These are phyloP conservation scores for Harringtonia aguacate DNA, from an alignment of 2,329 filamentous ascomycete genomes.

Conservation along the genomic window DNA sequence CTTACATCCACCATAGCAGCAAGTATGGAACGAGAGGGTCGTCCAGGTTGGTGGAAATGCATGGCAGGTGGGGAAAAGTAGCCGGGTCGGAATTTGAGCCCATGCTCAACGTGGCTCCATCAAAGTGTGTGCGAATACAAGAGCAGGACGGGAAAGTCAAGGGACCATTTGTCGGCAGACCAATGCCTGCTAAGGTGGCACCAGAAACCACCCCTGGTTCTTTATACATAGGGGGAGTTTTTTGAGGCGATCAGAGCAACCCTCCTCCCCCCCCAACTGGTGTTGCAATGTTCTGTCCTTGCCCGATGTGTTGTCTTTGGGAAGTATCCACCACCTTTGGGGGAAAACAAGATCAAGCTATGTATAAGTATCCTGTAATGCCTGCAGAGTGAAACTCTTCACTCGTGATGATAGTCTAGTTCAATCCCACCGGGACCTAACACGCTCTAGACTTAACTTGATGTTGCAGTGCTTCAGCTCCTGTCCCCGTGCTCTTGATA, in stretches of 20 bases:
- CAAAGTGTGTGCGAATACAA: constrained; percentile 8
- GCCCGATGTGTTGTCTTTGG: constrained; percentile 8
- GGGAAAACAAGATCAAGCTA: background rate
- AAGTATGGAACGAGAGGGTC: background rate
- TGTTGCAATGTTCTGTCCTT: constrained; percentile 4
- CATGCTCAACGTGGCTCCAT: constrained; percentile 25
- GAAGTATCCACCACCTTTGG: constrained; percentile 6
- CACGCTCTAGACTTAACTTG: no score
- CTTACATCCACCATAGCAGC: background rate
- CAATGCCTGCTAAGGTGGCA: constrained; percentile 11
- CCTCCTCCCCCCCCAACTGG: background rate
- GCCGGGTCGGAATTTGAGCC: constrained; percentile 19
- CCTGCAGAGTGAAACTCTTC: background rate
- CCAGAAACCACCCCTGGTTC: constrained; percentile 4
- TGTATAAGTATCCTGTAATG: constrained; percentile 6
- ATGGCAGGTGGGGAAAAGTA: constrained; percentile 7
- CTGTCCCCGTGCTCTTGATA: no score
- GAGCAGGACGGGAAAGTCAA: constrained; percentile 13
- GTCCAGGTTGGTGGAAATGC: constrained; percentile 1
- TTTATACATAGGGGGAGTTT: background rate
- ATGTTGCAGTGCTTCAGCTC: no score
- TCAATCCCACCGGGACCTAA: background rate
- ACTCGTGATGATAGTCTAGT: background rate
- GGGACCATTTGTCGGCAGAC: constrained; percentile 17
- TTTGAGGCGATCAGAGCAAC: constrained; percentile 3